Evolutionary conservation across 495 filamentous ascomycete genomes (phyloP).

Genomic region (Filosporella fistucella): DNA sequence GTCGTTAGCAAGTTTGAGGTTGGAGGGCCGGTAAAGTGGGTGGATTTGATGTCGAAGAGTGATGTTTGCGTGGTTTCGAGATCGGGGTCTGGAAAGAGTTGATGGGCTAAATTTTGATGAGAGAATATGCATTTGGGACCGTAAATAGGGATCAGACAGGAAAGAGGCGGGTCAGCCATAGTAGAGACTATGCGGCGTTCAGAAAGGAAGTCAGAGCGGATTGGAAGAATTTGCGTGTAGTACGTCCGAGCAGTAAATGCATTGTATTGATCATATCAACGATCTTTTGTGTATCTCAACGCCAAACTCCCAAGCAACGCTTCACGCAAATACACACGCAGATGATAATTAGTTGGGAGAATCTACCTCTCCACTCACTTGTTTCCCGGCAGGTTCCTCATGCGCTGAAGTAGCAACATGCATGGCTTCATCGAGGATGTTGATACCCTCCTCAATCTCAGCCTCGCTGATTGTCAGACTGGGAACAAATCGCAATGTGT

Average conservation of each 20-base stretch:
- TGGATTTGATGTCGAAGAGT: conserved; percentile 5
- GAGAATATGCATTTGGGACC: no score
- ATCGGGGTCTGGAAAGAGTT: background rate
- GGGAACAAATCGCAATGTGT: conserved; percentile 84
- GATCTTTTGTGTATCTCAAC: no score
- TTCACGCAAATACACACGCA: no score
- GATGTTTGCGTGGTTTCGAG: conserved; percentile 2
- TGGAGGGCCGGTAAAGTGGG: conserved; percentile 3
- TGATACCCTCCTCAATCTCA: conserved; percentile 71
- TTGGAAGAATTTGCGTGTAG: no score
- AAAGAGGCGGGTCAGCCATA: no score
- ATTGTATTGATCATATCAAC: no score
- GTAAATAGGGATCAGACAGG: no score
- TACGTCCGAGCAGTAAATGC: no score
- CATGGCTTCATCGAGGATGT: conserved; percentile 75
- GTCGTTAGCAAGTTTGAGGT: background rate
- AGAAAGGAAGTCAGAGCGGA: no score
- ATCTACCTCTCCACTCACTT: conserved; percentile 1
- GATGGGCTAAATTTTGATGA: no score
- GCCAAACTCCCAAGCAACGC: no score
- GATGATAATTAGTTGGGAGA: background rate
- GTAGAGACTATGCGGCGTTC: no score
- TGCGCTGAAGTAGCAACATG: conserved; percentile 1
- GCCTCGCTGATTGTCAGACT: conserved; percentile 70
- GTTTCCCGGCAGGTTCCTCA: background rate